Percentiles rank a stretch among this genome's conserved stretches.
These are phyloP conservation scores for Suillus discolor DNA, from an alignment of 768 basidiomycete genomes.

Conservation along the genomic window DNA sequence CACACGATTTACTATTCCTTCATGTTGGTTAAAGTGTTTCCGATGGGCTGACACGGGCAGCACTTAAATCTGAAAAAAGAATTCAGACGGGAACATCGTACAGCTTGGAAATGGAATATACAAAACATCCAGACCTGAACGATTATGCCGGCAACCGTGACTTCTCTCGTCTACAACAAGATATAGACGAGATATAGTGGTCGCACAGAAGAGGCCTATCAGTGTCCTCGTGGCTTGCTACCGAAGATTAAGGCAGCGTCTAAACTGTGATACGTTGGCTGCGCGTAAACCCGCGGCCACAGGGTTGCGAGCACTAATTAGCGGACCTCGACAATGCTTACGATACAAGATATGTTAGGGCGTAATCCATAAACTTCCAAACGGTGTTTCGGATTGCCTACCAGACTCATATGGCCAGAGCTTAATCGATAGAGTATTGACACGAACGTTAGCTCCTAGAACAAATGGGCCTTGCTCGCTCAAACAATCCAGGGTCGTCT, in stretches of 20 bases:
- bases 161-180: conserved; percentile 15
- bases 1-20: background rate
- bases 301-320: conserved; percentile 15
- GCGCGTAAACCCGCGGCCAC: conserved; percentile 29
- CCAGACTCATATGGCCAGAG: background rate
- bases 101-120: conserved; percentile 1
- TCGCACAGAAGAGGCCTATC: conserved; percentile 12
- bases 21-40: too few species aligned
- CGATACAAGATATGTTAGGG: conserved; percentile 9
- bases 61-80: background rate
- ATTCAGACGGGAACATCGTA: background rate
- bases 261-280: conserved; percentile 7
- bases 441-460: background rate
- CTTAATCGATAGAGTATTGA: background rate
- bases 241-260: conserved; percentile 1
- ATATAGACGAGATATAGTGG: conserved; percentile 13
- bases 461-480: background rate
- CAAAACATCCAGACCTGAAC: conserved; percentile 14
- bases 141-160: conserved; percentile 3
- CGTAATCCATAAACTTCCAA: background rate
- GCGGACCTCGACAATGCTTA: conserved; percentile 2
- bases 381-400: conserved; percentile 12
- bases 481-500: conserved; percentile 3
- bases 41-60: background rate
- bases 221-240: conserved; percentile 12